Evolutionary conservation across 139 green algal genomes (phyloP).

Genomic region (Axilococcus clingmanii): DNA sequence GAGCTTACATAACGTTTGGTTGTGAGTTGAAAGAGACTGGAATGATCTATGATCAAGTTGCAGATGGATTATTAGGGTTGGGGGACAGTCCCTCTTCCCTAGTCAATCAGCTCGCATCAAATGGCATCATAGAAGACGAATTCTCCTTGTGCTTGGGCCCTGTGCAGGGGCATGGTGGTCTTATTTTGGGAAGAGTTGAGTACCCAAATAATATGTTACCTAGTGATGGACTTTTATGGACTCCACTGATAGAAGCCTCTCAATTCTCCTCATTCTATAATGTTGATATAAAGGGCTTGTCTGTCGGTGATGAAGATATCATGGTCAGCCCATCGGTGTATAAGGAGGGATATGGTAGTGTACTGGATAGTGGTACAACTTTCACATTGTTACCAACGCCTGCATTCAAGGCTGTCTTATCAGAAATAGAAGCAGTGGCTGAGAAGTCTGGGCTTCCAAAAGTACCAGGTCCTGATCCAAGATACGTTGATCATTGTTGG

Average conservation of each 20-base stretch:
- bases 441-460: slow-evolving; percentile 3
- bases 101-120: slow-evolving; percentile 63
- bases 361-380: slow-evolving; percentile 93
- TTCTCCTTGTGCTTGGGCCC: slow-evolving; percentile 88
- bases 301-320: slow-evolving; percentile 39
- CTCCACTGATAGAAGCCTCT: slow-evolving; percentile 31
- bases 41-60: slow-evolving; percentile 79
- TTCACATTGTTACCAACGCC: slow-evolving; percentile 84
- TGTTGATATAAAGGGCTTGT: slow-evolving; percentile 48
- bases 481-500: slow-evolving; percentile 86
- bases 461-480: slow-evolving; percentile 28
- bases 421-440: slow-evolving; percentile 11
- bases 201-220: no score
- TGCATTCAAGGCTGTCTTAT: slow-evolving; percentile 56
- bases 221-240: slow-evolving; percentile 54
- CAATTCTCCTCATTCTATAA: slow-evolving; percentile 74
- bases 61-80: slow-evolving; percentile 87
- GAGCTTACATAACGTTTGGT: slow-evolving; percentile 52
- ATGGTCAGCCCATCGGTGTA: slow-evolving; percentile 10
- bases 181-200: slow-evolving; percentile 66
- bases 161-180: slow-evolving; percentile 48
- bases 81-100: slow-evolving; percentile 69
- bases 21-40: slow-evolving; percentile 83
- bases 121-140: slow-evolving; percentile 54
- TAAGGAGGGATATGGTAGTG: slow-evolving; percentile 68